These are phyloP conservation scores for Porcisia hertigi DNA, from an alignment of 208 protist genomes.

Conservation along the genomic window DNA sequence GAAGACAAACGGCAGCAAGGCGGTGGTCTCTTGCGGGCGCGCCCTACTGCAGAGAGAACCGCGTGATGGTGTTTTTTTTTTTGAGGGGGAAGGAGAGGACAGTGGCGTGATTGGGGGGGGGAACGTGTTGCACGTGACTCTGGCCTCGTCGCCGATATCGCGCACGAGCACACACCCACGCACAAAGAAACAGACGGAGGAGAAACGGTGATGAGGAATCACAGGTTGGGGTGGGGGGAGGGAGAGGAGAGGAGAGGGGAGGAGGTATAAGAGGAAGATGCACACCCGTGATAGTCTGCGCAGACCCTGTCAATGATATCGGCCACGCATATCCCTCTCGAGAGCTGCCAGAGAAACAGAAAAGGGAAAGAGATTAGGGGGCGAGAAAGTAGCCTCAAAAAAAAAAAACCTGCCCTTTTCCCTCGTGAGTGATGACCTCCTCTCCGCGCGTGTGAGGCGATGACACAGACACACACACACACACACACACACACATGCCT, in stretches of 20 bases:
- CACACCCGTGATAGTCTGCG: not conserved
- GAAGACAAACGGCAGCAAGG: not conserved
- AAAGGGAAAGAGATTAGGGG: not conserved
- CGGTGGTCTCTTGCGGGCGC: not conserved
- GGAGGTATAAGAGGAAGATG: not conserved
- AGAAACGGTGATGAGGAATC: constrained; percentile 1
- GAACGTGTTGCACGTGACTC: not conserved
- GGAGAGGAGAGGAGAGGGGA: not conserved
- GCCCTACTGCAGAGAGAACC: not conserved
- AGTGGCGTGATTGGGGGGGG: not conserved
- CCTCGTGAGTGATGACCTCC: not conserved
- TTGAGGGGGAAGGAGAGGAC: constrained; percentile 4
- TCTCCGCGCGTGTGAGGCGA: not conserved
- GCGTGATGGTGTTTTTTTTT: not conserved
- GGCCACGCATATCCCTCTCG: not conserved
- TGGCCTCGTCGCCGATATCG: not conserved
- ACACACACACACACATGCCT: not conserved
- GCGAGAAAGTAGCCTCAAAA: not conserved
- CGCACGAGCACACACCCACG: not conserved
- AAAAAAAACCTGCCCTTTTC: not conserved
- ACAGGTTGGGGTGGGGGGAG: not conserved
- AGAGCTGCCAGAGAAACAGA: not conserved
- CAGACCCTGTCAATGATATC: not conserved
- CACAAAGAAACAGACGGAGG: not conserved
- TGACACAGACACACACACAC: no score